Evolutionary conservation across 1,284 basidiomycete genomes (phyloP), one percentile per base, ranked within the genome.

Genomic region (Cryptococcus maquisensis): DNA sequence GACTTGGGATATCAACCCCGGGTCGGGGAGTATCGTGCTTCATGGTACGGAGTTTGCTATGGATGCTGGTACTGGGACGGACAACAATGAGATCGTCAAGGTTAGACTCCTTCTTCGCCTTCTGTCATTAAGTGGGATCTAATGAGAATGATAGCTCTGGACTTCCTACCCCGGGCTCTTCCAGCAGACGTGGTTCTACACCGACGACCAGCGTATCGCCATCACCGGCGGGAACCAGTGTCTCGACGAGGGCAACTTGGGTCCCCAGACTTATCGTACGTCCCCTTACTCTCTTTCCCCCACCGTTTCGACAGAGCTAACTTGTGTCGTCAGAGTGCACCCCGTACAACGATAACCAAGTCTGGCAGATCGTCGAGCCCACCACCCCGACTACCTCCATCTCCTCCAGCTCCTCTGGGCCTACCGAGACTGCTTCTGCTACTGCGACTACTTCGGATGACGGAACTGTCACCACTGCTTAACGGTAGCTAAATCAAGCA

Each of bases 191-290:
- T 59, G 59, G 59, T 59, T 47, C 43, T 58, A 62, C 44, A 69
- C 68, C 38, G 61, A 52, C 23, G 70, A 72, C 47, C 48, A 63
- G 12, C 62, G 68, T 21, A 68, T 72, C 51, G 67, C 68, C 37
- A 62, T 72, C 56, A 69, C 62, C 13, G 61, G 60, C 35, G 61
- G 61, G 4, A 50, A 56, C 37, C 64, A 64, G 49, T 69, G 67
- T 48, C 55, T 69, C 26, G 67, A 69, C 43, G 55, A 64, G 26
- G 59, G 60, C 3, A 57, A 61, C 26, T 56, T 55, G 35, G 63
- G 63, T 36, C 53, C 62, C 16, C 68, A 70, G 58, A 70, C 68
- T 8, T 69, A 63, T 3, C 7, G 65, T 67, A 45, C 49, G 61
- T 58, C 20, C 28, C 28, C 28, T 32, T 39, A 26, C 2, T 15